These are phyloP conservation scores for Kwoniella botswanensis DNA, from an alignment of 768 basidiomycete species.

Conservation along the genomic window DNA sequence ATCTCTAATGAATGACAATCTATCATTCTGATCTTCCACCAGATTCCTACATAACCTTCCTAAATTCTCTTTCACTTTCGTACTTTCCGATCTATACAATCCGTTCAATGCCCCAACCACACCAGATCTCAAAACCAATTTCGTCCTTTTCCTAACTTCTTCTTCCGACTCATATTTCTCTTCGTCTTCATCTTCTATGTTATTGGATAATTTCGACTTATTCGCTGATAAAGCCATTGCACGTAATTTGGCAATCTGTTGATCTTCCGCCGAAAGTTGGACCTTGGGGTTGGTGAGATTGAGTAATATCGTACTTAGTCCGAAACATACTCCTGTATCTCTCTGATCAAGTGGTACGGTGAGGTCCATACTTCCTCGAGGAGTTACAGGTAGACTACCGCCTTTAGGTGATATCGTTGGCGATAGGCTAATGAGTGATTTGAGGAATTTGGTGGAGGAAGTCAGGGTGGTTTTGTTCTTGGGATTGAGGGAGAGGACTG, in stretches of 20 bases:
- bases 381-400: slow-evolving; percentile 46
- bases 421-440: slow-evolving; percentile 30
- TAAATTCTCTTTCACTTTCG: slow-evolving; percentile 65
- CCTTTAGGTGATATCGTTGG: slow-evolving; percentile 28
- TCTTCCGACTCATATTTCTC: slow-evolving; percentile 68
- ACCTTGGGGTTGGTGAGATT: slow-evolving; percentile 77
- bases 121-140: slow-evolving; percentile 67
- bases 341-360: slow-evolving; percentile 7
- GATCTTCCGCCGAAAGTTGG: slow-evolving; percentile 76
- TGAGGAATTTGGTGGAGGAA: slow-evolving; percentile 64
- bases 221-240: slow-evolving; percentile 68
- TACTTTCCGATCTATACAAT: slow-evolving; percentile 69
- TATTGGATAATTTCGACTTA: slow-evolving; percentile 13
- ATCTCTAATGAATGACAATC: slow-evolving; percentile 75
- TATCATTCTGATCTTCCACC: slow-evolving; percentile 75
- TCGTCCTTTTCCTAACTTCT: slow-evolving; percentile 69
- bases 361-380: slow-evolving; percentile 37
- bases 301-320: slow-evolving; percentile 73
- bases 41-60: slow-evolving; percentile 73
- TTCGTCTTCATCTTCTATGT: slow-evolving; percentile 38
- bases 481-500: slow-evolving; percentile 75
- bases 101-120: slow-evolving; percentile 68
- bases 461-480: slow-evolving; percentile 69
- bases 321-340: slow-evolving; percentile 69
- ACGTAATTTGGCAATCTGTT: slow-evolving; percentile 77